A percentile compares a stretch with the other conserved stretches of the same genome.
Conservation (phyloP, 371 early-diverging fungal species). For the Agmasoma carcini region DNA sequence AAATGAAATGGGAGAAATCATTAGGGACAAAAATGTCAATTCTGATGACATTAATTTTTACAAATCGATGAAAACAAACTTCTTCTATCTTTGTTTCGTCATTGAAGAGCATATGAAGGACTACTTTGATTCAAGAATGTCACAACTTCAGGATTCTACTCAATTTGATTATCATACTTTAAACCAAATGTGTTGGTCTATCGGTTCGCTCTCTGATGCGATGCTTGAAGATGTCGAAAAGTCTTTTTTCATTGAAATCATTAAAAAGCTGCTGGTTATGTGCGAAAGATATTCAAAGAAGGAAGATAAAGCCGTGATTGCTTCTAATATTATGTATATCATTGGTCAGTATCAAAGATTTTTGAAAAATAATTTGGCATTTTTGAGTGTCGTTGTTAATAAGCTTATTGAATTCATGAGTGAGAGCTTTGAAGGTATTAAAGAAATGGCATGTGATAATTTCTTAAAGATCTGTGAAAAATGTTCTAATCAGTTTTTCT, state of each 20-base stretch:
- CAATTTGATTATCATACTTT: constrained; percentile 87
- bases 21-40: constrained; percentile 87
- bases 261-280: constrained; percentile 78
- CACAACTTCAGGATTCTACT: constrained; percentile 12
- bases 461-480: constrained; percentile 91
- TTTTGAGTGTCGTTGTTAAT: constrained; percentile 95
- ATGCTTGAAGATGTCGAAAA: constrained; percentile 85
- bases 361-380: constrained; percentile 91
- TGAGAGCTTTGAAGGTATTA: constrained; percentile 93
- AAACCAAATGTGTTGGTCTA: constrained; percentile 94
- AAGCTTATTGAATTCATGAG: constrained; percentile 99
- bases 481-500: constrained; percentile 72
- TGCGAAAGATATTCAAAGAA: constrained; percentile 82
- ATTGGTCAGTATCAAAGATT: constrained; percentile 95
- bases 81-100: constrained; percentile 43
- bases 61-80: constrained; percentile 69
- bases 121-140: constrained; percentile 25
- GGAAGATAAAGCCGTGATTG: constrained; percentile 96
- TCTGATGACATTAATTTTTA: constrained; percentile 88
- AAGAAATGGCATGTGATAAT: constrained; percentile 99
- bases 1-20: constrained; percentile 97
- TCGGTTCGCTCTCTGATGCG: constrained; percentile 87
- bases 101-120: constrained; percentile 32
- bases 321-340: constrained; percentile 97
- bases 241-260: constrained; percentile 81